Conservation (phyloP, 352 stramenopile genomes). For the Globisporangium polare region DNA sequence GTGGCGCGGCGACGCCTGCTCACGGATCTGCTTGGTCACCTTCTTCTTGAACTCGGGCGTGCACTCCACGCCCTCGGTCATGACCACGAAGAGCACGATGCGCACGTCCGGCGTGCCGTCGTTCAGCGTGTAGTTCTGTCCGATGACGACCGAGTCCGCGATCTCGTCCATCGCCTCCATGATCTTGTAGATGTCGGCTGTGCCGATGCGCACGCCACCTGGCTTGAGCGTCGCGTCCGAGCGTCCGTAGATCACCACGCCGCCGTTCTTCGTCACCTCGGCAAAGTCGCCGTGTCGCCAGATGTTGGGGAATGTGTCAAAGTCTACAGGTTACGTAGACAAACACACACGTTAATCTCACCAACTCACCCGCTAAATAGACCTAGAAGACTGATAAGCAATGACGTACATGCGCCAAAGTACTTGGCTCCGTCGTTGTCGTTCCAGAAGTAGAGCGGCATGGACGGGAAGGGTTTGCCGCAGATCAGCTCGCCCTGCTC, state of each 20-base stretch:
- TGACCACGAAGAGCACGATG: slow-evolving; percentile 73
- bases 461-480: slow-evolving; percentile 79
- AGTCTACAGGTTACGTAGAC: too few relatives aligned
- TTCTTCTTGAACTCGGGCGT: slow-evolving; percentile 46
- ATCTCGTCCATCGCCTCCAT: slow-evolving; percentile 64
- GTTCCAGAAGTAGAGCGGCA: slow-evolving; percentile 81
- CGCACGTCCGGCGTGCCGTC: slow-evolving; percentile 69
- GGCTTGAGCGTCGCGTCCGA: slow-evolving; percentile 79
- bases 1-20: slow-evolving; percentile 63
- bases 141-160: slow-evolving; percentile 63
- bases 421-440: slow-evolving; percentile 76
- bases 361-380: too few relatives aligned
- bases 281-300: slow-evolving; percentile 86
- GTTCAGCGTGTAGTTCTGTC: slow-evolving; percentile 53
- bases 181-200: slow-evolving; percentile 79
- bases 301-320: slow-evolving; percentile 69
- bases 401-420: slow-evolving; percentile 47
- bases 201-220: slow-evolving; percentile 72
- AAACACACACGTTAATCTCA: too few relatives aligned
- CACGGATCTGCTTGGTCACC: slow-evolving; percentile 50
- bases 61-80: slow-evolving; percentile 34
- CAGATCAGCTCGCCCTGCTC: slow-evolving; percentile 65
- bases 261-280: slow-evolving; percentile 54
- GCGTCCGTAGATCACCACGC: slow-evolving; percentile 72
- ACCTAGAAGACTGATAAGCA: slow-evolving; percentile 16